Percentiles rank a stretch among this genome's conserved stretches.
phyloP scores from a whole-genome alignment of 495 filamentous ascomycete species.

The Penicillium turbatum region DNA sequence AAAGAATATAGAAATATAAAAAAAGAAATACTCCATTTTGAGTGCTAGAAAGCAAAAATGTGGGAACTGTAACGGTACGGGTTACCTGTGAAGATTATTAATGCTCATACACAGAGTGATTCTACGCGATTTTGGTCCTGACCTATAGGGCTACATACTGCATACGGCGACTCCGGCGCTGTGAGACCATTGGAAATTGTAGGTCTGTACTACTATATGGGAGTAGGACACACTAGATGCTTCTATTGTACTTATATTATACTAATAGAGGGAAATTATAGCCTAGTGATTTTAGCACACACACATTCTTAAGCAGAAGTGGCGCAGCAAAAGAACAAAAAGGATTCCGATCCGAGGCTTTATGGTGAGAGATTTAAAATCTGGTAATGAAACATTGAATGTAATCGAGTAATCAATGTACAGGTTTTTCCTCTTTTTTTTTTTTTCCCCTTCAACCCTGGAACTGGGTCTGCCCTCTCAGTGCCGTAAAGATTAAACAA shows the following conservation, averaged over 20 bases:
- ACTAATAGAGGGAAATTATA: no score
- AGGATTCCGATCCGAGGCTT: background rate
- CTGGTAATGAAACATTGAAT: background rate
- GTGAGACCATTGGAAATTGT: background rate
- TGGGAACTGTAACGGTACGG: conserved; percentile 7
- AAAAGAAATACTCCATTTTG: background rate
- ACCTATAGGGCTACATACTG: conserved; percentile 11
- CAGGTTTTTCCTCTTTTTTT: conserved; percentile 1
- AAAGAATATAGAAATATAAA: background rate
- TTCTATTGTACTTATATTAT: background rate
- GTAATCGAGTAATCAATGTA: background rate
- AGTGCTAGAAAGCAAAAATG: background rate
- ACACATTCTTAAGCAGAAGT: background rate
- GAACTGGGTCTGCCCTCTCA: conserved; percentile 23
- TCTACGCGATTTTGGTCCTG: background rate
- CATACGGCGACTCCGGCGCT: conserved; percentile 6
- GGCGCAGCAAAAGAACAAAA: background rate
- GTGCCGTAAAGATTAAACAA: conserved; percentile 26
- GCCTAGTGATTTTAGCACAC: background rate
- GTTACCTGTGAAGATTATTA: conserved; percentile 1
- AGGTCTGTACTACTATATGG: background rate
- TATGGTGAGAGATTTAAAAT: conserved; percentile 21
- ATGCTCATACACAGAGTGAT: background rate
- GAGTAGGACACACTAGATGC: background rate
- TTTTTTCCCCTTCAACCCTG: conserved; percentile 16